Conservation (phyloP, 2,329 filamentous ascomycete species). For the Neofusicoccum sp. region DNA sequence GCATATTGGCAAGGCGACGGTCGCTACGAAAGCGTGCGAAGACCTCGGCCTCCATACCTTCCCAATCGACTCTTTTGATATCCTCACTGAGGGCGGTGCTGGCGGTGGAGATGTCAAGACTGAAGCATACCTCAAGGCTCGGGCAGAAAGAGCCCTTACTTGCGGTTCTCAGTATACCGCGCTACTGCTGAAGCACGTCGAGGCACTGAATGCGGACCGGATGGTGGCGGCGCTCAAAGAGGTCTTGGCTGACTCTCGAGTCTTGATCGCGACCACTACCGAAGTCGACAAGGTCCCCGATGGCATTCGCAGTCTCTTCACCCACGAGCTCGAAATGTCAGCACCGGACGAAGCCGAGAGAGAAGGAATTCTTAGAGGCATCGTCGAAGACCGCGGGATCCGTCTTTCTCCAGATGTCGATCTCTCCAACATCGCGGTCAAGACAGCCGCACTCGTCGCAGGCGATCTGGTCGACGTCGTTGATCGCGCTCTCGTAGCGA, state of each 20-base stretch:
- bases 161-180: constrained; percentile 83
- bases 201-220: constrained; percentile 85
- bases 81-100: constrained; percentile 84
- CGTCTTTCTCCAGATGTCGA: constrained; percentile 82
- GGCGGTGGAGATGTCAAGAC: constrained; percentile 92
- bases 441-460: constrained; percentile 92
- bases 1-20: constrained; percentile 85
- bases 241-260: constrained; percentile 73
- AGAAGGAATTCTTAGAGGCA: constrained; percentile 78
- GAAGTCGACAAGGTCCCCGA: constrained; percentile 94
- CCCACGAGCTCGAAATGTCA: constrained; percentile 89
- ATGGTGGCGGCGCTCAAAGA: constrained; percentile 84
- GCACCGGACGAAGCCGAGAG: constrained; percentile 91
- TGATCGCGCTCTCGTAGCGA: constrained; percentile 79
- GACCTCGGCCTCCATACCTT: constrained; percentile 92
- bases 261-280: constrained; percentile 89
- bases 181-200: constrained; percentile 83
- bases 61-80: constrained; percentile 85
- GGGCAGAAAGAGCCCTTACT: constrained; percentile 82
- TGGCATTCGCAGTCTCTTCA: constrained; percentile 85
- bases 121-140: constrained; percentile 81
- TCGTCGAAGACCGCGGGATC: constrained; percentile 73
- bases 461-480: constrained; percentile 94
- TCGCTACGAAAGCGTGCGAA: constrained; percentile 73
- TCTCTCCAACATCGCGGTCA: constrained; percentile 79